Conservation (phyloP, 2,329 filamentous ascomycete species). For the Colletotrichum noveboracense region DNA sequence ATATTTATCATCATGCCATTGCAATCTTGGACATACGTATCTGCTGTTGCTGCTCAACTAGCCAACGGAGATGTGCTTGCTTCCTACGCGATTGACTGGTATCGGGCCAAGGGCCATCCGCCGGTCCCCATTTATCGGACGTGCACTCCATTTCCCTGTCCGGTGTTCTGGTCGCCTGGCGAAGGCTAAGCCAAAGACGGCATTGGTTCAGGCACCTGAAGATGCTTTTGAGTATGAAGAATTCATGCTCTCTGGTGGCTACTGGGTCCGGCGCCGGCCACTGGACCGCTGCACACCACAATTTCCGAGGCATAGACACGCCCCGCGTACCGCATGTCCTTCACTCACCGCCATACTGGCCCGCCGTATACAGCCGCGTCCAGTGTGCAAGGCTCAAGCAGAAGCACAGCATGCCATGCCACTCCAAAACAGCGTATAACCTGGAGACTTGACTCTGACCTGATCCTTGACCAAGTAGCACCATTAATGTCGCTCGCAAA, state of each 20-base stretch:
- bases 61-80: not conserved
- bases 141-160: not conserved
- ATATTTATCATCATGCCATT: not conserved
- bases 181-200: not conserved
- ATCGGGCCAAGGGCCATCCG: not conserved
- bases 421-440: not conserved
- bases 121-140: not conserved
- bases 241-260: not conserved
- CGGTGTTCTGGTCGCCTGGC: not conserved
- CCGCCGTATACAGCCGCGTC: not conserved
- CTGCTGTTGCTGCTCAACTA: not conserved
- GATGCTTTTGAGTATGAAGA: not conserved
- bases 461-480: not conserved
- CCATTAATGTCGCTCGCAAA: not conserved
- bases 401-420: not conserved
- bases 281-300: conserved; percentile 11
- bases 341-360: not conserved
- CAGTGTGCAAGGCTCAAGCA: not conserved
- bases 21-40: not conserved
- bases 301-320: not conserved
- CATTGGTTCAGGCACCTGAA: not conserved
- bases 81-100: not conserved
- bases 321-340: not conserved
- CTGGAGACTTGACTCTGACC: not conserved
- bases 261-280: not conserved